phyloP scores from a whole-genome alignment of 495 filamentous ascomycete species.

The Beverwykella pulmonaria region DNA sequence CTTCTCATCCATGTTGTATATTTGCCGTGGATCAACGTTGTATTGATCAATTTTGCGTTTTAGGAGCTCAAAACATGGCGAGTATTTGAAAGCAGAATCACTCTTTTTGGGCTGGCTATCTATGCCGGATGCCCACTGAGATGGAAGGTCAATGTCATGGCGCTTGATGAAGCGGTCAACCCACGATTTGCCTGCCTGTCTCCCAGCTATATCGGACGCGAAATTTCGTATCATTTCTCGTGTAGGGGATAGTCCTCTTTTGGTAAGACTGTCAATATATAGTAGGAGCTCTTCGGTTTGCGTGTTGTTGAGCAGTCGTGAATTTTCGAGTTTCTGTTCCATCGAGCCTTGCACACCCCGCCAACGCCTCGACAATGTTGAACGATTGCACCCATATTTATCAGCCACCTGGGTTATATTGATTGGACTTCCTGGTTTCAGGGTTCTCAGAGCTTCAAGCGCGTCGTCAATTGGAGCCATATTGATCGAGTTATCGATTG shows the following conservation, averaged over 20 bases:
- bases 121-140: neutral
- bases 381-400: neutral
- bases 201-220: neutral
- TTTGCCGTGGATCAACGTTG: neutral
- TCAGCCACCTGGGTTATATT: neutral
- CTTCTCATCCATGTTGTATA: slow-evolving; percentile 9
- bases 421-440: neutral
- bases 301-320: neutral
- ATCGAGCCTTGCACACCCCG: neutral
- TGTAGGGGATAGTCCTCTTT: neutral
- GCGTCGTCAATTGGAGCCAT: slow-evolving; percentile 19
- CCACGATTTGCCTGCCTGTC: neutral
- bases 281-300: neutral
- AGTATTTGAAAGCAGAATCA: neutral
- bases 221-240: slow-evolving; percentile 1
- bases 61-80: neutral
- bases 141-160: neutral
- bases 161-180: neutral
- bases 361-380: neutral
- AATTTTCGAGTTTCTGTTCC: neutral
- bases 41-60: neutral
- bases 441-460: neutral
- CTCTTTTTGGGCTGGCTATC: neutral
- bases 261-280: neutral
- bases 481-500: neutral